phyloP scores from a whole-genome alignment of 164 flowering plant genomes.

The Aristolochia contorta region DNA sequence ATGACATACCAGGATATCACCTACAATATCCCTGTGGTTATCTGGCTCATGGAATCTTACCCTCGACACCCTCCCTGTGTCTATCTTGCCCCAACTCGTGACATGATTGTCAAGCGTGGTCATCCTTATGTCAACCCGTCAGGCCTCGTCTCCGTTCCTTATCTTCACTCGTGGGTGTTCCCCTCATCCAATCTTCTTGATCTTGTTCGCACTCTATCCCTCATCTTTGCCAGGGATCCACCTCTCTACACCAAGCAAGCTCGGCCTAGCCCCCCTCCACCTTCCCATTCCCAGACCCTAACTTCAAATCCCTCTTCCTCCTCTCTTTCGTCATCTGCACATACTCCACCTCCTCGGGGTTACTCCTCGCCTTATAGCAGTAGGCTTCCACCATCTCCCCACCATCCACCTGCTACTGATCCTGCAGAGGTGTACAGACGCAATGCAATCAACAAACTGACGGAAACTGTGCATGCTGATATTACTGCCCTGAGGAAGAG shows the following conservation, averaged over 20 bases:
- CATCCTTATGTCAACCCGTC: constrained; percentile 69
- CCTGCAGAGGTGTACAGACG: constrained; percentile 53
- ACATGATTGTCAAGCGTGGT: constrained; percentile 81
- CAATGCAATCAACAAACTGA: constrained; percentile 62
- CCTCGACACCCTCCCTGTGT: constrained; percentile 79
- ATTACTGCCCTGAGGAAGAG: constrained; percentile 42
- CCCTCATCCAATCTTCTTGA: constrained; percentile 82
- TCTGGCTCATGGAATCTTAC: constrained; percentile 85
- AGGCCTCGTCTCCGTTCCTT: constrained; percentile 61
- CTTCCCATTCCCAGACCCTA: neutral
- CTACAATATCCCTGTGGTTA: constrained; percentile 72
- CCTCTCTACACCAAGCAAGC: constrained; percentile 56
- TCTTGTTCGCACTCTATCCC: constrained; percentile 36
- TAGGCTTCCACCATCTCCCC: constrained; percentile 14
- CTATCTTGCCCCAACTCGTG: constrained; percentile 76
- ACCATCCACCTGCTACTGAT: constrained; percentile 34
- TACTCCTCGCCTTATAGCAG: constrained; percentile 16
- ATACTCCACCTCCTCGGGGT: constrained; percentile 31
- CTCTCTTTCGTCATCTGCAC: constrained; percentile 13
- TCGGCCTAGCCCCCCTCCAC: constrained; percentile 1
- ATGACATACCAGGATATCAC: constrained; percentile 50
- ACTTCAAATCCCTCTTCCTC: neutral
- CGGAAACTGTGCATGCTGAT: constrained; percentile 52
- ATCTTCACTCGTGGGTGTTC: constrained; percentile 67
- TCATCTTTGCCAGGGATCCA: constrained; percentile 56